phyloP scores from a whole-genome alignment of 192 early-diverging fungal genomes.

The Gryganskiella cystojenkinii region DNA sequence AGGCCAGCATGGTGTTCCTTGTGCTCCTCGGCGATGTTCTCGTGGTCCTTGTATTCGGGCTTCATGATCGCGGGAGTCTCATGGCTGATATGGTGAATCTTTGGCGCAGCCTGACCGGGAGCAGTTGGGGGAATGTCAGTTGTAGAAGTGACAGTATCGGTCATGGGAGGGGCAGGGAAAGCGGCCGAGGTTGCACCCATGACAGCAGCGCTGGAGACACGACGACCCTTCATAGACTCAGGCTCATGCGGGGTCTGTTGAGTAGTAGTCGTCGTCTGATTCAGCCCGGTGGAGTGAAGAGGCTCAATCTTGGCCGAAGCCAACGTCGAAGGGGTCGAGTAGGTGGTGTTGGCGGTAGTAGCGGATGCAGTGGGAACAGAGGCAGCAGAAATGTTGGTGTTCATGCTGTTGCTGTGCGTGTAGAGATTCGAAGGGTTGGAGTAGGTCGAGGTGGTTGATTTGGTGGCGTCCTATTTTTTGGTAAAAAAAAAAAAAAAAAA shows the following conservation, averaged over 20 bases:
- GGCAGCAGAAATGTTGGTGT: not conserved
- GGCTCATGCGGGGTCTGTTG: not conserved
- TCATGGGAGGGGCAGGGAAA: conserved; percentile 18
- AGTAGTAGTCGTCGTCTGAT: not conserved
- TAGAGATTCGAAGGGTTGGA: too few relatives aligned
- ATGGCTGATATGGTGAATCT: too few relatives aligned
- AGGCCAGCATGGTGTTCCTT: conserved; percentile 1
- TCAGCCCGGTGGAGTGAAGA: conserved; percentile 4
- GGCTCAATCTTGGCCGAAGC: not conserved
- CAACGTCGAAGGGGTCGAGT: too few relatives aligned
- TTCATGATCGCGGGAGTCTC: not conserved
- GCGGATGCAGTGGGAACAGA: not conserved
- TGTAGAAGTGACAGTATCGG: conserved; percentile 9
- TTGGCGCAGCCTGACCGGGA: conserved; percentile 10
- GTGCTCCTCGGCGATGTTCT: not conserved
- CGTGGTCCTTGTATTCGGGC: not conserved
- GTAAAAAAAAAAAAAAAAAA: not conserved
- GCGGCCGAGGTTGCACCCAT: conserved; percentile 19
- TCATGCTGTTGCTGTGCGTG: not conserved
- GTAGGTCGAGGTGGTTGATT: too few relatives aligned
- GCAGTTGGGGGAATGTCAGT: conserved; percentile 11
- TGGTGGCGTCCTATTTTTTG: too few relatives aligned
- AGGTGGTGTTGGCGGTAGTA: not conserved
- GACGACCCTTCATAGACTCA: not conserved
- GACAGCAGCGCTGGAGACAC: conserved; percentile 12